Evolutionary conservation across 805 yeast genomes (phyloP).

Genomic region (Cyberlindnera bimundalis): DNA sequence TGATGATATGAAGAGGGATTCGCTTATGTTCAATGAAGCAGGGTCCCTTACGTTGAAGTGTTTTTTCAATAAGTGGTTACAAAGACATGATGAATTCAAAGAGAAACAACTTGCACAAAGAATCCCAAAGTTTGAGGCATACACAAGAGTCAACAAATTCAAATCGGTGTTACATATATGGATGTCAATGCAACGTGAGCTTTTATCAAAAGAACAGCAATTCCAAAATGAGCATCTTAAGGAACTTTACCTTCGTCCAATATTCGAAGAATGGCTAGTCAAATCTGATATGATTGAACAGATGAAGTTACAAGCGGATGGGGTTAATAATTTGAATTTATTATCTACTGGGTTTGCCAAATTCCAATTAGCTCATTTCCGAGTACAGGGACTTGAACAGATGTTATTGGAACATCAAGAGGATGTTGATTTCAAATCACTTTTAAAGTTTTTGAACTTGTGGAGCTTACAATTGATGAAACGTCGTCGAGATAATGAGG

Average conservation of each 20-base stretch:
- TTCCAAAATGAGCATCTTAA: constrained; percentile 9
- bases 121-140: constrained; percentile 1
- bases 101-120: constrained; percentile 4
- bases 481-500: constrained; percentile 33
- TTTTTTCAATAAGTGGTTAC: constrained; percentile 13
- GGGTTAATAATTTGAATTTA: constrained; percentile 25
- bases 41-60: neutral
- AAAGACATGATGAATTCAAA: constrained; percentile 3
- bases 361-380: constrained; percentile 20
- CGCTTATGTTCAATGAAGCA: constrained; percentile 4
- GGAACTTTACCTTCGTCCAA: constrained; percentile 4
- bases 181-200: constrained; percentile 5
- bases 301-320: constrained; percentile 23
- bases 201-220: constrained; percentile 5
- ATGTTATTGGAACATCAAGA: constrained; percentile 22
- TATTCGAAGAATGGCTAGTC: constrained; percentile 16
- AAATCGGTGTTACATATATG: constrained; percentile 10
- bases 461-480: constrained; percentile 36
- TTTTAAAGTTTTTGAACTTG: constrained; percentile 27
- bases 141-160: neutral
- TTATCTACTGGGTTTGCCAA: constrained; percentile 25
- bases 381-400: constrained; percentile 18
- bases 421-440: constrained; percentile 22
- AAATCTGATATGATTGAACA: constrained; percentile 11
- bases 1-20: neutral